These are phyloP conservation scores for Aristolochia californica DNA, from an alignment of 164 flowering plant species.

Conservation along the genomic window DNA sequence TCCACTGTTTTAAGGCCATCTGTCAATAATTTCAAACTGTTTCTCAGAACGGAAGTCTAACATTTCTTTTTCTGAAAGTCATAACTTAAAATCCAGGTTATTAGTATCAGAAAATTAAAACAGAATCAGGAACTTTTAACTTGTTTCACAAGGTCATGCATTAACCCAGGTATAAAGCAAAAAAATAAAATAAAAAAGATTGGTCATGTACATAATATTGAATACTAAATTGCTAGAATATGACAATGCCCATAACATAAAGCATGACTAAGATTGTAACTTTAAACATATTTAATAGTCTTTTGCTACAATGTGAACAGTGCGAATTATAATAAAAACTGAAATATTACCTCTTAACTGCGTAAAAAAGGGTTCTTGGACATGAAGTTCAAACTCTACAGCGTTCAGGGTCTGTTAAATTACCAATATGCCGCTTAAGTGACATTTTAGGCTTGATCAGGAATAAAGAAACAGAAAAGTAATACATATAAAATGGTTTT, in stretches of 20 bases:
- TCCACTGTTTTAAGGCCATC: constrained; percentile 73
- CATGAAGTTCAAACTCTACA: constrained; percentile 51
- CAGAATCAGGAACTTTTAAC: too few species aligned
- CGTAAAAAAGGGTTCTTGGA: constrained; percentile 81
- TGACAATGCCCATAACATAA: too few species aligned
- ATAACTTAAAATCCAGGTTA: too few species aligned
- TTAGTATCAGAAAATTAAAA: too few species aligned
- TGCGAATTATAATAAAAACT: background rate
- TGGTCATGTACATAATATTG: too few species aligned
- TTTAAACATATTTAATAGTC: background rate
- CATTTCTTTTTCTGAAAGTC: background rate
- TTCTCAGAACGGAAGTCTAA: background rate
- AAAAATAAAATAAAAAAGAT: background rate
- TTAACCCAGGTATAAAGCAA: background rate
- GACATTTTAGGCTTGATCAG: too few species aligned
- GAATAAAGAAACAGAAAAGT: too few species aligned
- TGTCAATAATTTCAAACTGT: constrained; percentile 17
- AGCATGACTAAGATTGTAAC: background rate
- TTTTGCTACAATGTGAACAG: background rate
- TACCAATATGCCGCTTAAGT: background rate
- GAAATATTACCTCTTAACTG: constrained; percentile 49
- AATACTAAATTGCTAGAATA: too few species aligned
- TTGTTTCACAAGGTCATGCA: too few species aligned
- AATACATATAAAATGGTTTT: too few species aligned
- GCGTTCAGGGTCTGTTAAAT: constrained; percentile 37